Percentiles rank a stretch among this genome's conserved stretches.
Evolutionary conservation across 2,329 filamentous ascomycete species (phyloP).

Genomic region (Trichoderma breve): DNA sequence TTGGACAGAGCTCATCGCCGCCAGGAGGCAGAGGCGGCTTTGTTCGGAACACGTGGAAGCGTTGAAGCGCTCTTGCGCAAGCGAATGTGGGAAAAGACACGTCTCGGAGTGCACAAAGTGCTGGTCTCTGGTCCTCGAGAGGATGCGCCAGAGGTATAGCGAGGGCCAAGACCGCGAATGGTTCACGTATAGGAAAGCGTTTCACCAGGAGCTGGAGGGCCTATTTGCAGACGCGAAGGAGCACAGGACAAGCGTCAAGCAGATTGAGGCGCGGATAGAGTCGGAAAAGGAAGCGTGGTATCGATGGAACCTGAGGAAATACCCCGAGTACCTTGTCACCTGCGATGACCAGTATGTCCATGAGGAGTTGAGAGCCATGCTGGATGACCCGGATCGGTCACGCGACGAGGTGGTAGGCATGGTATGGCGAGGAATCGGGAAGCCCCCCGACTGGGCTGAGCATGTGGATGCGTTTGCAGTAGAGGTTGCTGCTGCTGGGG

Average conservation of each 20-base stretch:
- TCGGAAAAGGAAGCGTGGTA: conserved; percentile 56
- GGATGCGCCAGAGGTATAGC: conserved; percentile 40
- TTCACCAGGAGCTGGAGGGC: conserved; percentile 49
- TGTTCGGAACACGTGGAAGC: conserved; percentile 43
- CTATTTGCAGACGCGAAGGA: conserved; percentile 49
- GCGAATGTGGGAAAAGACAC: conserved; percentile 43
- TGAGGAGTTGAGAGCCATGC: conserved; percentile 36
- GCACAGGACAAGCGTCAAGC: conserved; percentile 42
- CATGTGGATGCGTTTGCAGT: conserved; percentile 36
- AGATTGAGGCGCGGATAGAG: conserved; percentile 50
- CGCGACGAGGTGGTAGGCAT: conserved; percentile 38
- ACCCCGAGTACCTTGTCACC: conserved; percentile 39
- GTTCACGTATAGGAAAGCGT: conserved; percentile 50
- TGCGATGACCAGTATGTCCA: conserved; percentile 31
- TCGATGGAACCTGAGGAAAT: conserved; percentile 42
- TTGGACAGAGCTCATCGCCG: conserved; percentile 40
- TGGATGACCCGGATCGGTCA: conserved; percentile 39
- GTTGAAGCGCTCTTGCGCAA: conserved; percentile 43
- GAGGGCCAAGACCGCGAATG: conserved; percentile 45
- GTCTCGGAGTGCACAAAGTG: conserved; percentile 48
- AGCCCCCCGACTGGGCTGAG: conserved; percentile 33
- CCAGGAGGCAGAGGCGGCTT: conserved; percentile 32
- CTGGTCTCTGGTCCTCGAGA: conserved; percentile 47
- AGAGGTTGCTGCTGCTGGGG: conserved; percentile 33
- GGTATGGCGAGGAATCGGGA: conserved; percentile 39